Percentiles rank a stretch among this genome's conserved stretches.
Evolutionary conservation across 768 basidiomycete genomes (phyloP).

Genomic region (Podaxis sp.): DNA sequence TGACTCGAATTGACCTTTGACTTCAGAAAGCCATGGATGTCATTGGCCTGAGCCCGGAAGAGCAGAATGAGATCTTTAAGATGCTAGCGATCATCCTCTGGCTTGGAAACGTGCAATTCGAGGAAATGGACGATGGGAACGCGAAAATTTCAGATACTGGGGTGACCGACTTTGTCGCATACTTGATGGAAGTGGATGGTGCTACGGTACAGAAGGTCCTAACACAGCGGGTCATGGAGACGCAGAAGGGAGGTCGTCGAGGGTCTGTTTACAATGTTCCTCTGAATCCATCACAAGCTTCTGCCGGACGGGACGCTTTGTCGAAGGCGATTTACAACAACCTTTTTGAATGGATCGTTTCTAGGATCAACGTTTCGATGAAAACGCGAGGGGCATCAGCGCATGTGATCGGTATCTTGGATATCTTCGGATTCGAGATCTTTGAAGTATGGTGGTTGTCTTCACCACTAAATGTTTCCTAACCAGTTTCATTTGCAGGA

Average conservation of each 20-base stretch:
- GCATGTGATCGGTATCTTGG: constrained; percentile 92
- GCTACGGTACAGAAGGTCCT: constrained; percentile 82
- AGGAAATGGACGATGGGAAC: constrained; percentile 87
- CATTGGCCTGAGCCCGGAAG: constrained; percentile 80
- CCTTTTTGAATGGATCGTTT: constrained; percentile 98
- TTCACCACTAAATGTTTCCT: background rate
- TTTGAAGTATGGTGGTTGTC: constrained; percentile 61
- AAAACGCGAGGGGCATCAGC: constrained; percentile 70
- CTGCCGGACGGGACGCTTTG: constrained; percentile 84
- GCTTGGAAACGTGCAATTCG: constrained; percentile 94
- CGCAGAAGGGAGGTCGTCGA: constrained; percentile 84
- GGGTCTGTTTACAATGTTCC: constrained; percentile 98
- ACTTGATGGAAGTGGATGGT: constrained; percentile 86
- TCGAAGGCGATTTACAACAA: constrained; percentile 98
- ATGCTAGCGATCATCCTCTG: constrained; percentile 90
- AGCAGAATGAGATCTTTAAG: constrained; percentile 91
- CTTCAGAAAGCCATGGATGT: constrained; percentile 86
- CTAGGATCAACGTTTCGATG: constrained; percentile 94
- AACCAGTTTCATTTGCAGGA: constrained; percentile 44
- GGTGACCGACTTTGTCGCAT: constrained; percentile 93
- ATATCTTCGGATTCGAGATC: constrained; percentile 99
- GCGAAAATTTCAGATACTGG: constrained; percentile 72
- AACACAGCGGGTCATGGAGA: constrained; percentile 85
- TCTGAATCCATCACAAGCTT: constrained; percentile 87
- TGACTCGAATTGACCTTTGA: constrained; percentile 4